These are phyloP conservation scores for Solanum virginianum DNA, from an alignment of 257 asterid genomes.

Conservation along the genomic window DNA sequence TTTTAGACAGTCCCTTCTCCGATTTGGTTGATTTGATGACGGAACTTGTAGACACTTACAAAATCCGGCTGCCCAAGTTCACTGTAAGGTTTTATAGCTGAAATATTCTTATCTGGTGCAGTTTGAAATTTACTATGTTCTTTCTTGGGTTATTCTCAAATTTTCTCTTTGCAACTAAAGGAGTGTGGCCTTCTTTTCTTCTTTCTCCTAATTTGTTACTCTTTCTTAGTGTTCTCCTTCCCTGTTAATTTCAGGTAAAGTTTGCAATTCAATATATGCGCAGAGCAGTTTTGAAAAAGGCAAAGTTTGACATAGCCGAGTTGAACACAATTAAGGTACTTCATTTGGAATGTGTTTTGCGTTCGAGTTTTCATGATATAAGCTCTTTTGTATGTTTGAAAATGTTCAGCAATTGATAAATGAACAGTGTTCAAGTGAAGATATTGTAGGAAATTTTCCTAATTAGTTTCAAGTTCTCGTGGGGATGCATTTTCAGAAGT, in stretches of 20 bases:
- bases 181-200: not conserved
- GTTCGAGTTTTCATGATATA: not conserved
- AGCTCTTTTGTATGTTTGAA: not conserved
- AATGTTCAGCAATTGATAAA: not conserved
- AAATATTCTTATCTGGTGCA: not conserved
- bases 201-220: not conserved
- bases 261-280: conserved; percentile 88
- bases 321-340: conserved; percentile 77
- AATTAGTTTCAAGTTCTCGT: not conserved
- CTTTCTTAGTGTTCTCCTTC: not conserved
- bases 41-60: conserved; percentile 90
- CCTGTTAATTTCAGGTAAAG: conserved; percentile 43
- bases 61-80: conserved; percentile 85
- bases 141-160: not conserved
- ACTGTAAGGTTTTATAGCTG: conserved; percentile 40
- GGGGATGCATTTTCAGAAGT: not conserved
- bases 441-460: not conserved
- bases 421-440: not conserved
- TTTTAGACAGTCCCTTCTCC: conserved; percentile 89
- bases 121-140: not conserved
- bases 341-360: not conserved
- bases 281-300: conserved; percentile 67
- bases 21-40: conserved; percentile 94
- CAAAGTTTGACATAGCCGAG: conserved; percentile 76
- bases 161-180: not conserved